Evolutionary conservation across 805 yeast genomes (phyloP).

Genomic region (Ogataea thermomethanolica): DNA sequence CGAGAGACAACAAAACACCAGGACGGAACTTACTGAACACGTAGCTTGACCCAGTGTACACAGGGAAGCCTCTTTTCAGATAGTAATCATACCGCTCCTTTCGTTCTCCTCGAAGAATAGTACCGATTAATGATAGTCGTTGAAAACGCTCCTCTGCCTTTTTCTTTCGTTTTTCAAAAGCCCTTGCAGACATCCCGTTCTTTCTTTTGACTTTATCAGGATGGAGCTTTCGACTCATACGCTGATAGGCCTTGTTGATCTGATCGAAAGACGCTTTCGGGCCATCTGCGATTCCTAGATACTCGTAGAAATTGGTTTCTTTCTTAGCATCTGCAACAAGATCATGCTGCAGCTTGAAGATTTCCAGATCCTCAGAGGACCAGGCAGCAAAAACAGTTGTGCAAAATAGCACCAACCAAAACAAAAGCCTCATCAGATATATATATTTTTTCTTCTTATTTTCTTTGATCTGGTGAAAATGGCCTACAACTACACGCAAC

Average conservation of each 20-base stretch:
- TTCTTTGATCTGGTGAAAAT: neutral
- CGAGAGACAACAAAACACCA: constrained; percentile 48
- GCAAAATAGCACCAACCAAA: constrained; percentile 8
- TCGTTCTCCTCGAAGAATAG: constrained; percentile 61
- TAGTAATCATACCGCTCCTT: constrained; percentile 83
- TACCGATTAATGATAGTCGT: constrained; percentile 70
- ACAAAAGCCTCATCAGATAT: constrained; percentile 11
- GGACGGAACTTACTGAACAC: constrained; percentile 68
- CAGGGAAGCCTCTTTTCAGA: constrained; percentile 79
- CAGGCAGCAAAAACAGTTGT: constrained; percentile 18
- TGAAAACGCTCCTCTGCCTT: constrained; percentile 69
- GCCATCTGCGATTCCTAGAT: constrained; percentile 49
- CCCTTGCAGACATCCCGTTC: constrained; percentile 34
- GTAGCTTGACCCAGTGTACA: constrained; percentile 66
- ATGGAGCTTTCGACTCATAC: constrained; percentile 67
- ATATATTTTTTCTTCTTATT: neutral
- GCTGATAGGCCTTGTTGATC: constrained; percentile 64
- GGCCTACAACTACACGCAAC: constrained; percentile 25
- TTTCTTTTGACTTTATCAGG: constrained; percentile 69
- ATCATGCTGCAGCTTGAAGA: constrained; percentile 63
- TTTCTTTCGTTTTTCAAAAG: constrained; percentile 33
- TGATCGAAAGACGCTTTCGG: constrained; percentile 46
- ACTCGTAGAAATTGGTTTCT: constrained; percentile 62
- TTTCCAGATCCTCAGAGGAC: constrained; percentile 66
- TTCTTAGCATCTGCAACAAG: constrained; percentile 53